These are phyloP conservation scores for Pseudogymnoascus sp. DNA, from an alignment of 2,329 filamentous ascomycete species.

Conservation along the genomic window DNA sequence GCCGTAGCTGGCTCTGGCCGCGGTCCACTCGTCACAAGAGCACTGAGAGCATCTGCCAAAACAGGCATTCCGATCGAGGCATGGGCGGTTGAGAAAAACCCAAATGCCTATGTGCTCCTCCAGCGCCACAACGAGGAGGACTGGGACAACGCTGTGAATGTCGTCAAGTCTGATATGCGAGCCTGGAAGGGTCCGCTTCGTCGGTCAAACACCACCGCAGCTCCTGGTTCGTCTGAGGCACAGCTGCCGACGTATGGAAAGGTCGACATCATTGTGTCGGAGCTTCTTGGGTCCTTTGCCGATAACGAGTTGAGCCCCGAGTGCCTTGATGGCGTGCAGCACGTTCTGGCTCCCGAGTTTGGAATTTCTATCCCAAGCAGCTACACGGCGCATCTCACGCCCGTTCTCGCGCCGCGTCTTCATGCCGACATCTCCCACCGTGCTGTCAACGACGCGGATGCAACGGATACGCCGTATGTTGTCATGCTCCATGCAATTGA, in stretches of 20 bases:
- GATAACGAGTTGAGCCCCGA: conserved; percentile 97
- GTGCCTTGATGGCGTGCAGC: conserved; percentile 90
- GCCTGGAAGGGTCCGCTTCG: conserved; percentile 78
- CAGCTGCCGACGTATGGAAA: conserved; percentile 45
- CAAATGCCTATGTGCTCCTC: conserved; percentile 90
- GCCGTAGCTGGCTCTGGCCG: conserved; percentile 90
- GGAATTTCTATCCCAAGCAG: conserved; percentile 91
- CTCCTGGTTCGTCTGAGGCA: conserved; percentile 29
- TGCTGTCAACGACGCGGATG: conserved; percentile 51
- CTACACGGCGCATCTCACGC: conserved; percentile 90
- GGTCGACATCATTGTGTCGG: conserved; percentile 89
- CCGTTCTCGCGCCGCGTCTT: conserved; percentile 78
- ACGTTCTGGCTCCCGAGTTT: conserved; percentile 66
- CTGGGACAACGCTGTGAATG: conserved; percentile 74
- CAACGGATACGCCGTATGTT: conserved; percentile 88
- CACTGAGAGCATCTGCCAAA: conserved; percentile 66
- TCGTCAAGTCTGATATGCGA: conserved; percentile 96
- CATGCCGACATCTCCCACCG: conserved; percentile 70
- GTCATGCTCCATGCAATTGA: conserved; percentile 87
- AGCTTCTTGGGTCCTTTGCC: conserved; percentile 88
- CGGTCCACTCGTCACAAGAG: conserved; percentile 82
- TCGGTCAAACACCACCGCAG: conserved; percentile 30
- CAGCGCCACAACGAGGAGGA: conserved; percentile 72
- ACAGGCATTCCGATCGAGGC: conserved; percentile 73
- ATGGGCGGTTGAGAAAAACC: conserved; percentile 97